Base-by-base conservation (phyloP, 345 rosid species). In the Euclidium syriacum region DNA sequence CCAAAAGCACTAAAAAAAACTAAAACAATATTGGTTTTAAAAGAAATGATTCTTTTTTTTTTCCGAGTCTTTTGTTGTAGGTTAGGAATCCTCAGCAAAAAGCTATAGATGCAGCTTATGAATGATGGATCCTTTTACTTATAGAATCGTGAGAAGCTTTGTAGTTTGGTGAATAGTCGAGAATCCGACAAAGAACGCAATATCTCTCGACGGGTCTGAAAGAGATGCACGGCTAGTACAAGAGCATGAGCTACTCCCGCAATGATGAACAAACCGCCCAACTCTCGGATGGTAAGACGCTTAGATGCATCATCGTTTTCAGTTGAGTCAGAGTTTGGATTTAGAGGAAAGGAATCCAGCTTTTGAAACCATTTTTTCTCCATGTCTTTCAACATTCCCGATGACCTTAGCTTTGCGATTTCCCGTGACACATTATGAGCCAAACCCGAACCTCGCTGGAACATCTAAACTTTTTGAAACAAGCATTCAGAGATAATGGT, bases 341-440 rank as follows among this genome's bases (percentile, higher is more conserved):
- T 26, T 49, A 12, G 32, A 30, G 27, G 58, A 0, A 39, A 1
- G 15, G 65, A 67, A 27, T 67, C 72, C 11, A 58, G 40, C n/a
- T 50, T 68, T 2, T 33, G 48, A 35, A 68, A 68, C 73, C 73
- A 68, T 33, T 32, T 68, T n/a, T 52, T 52, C 60, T 68, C 67
- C 61, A 59, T 68, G 32, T 59, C 67, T 52, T 60, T 43, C 54
- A 68, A 18, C 4, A 1, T 26, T 60, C 73, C 67, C 0, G 36
- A 41, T 60, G 60, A 42, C 11, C 73, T 68, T 23, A 60, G 40
- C 48, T 44, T 60, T 6, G 67, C 54, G 40, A 68, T 52, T 60
- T 68, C 73, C 34, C 40, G 12, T 4, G 73, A 68, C 5, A 68
- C 54, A 3, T 68, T 51, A 11, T 10, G 14, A 68, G 12, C 61